A percentile compares a stretch with the other conserved stretches of the same genome.
Evolutionary conservation across 129 eudicot species (phyloP).

Genomic region (Artemisia argyi): DNA sequence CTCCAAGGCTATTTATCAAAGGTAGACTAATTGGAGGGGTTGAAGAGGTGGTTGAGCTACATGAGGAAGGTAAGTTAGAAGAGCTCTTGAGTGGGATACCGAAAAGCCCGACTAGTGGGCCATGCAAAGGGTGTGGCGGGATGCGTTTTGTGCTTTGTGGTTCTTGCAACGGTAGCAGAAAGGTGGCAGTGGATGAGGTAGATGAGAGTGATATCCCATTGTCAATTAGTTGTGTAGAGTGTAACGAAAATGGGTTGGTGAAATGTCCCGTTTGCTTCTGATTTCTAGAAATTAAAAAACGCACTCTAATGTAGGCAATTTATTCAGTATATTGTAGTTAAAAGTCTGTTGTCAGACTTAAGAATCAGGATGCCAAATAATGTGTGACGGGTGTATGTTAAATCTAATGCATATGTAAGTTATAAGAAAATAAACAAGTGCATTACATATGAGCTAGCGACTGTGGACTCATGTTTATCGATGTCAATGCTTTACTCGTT

Average conservation of each 20-base stretch:
- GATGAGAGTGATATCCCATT: background rate
- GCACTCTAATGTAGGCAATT: background rate
- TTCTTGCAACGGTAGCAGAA: constrained; percentile 67
- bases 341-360: constrained; percentile 5
- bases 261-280: constrained; percentile 66
- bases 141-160: constrained; percentile 60
- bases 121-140: constrained; percentile 73
- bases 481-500: too few species aligned
- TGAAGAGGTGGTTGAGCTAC: constrained; percentile 66
- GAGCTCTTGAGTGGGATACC: constrained; percentile 62
- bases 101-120: constrained; percentile 13
- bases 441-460: too few species aligned
- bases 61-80: constrained; percentile 60
- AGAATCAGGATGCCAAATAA: background rate
- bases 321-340: background rate
- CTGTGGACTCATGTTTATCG: too few species aligned
- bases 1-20: constrained; percentile 73
- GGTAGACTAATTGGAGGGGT: constrained; percentile 82
- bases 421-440: too few species aligned
- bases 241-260: constrained; percentile 81
- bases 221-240: constrained; percentile 45
- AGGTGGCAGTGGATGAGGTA: constrained; percentile 36
- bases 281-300: background rate
- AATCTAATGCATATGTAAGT: too few species aligned
- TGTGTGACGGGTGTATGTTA: background rate